Percentiles rank a stretch among this genome's conserved stretches.
Conservation (phyloP, 2,329 filamentous ascomycete species). For the Neofusicoccum umdonicola region DNA sequence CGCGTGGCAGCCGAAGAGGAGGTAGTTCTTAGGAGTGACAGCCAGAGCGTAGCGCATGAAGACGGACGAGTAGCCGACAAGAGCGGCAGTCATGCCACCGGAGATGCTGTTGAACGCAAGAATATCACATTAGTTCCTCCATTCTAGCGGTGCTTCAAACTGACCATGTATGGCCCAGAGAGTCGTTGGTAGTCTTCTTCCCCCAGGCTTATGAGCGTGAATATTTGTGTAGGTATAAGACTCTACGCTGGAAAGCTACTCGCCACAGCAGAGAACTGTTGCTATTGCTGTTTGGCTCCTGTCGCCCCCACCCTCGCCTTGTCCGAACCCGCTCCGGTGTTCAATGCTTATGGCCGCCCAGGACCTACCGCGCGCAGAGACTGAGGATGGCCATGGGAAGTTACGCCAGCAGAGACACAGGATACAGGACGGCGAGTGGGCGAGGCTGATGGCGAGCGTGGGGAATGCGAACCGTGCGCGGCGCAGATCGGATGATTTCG, state of each 20-base stretch:
- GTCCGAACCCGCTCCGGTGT: not conserved
- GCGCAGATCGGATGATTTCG: not conserved
- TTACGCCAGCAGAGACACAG: not conserved
- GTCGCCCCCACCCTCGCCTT: not conserved
- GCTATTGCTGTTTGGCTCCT: no score
- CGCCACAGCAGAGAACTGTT: no score
- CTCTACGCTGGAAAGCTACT: no score
- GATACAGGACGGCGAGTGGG: not conserved
- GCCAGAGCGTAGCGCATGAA: slow-evolving; percentile 68
- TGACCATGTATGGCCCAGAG: not conserved
- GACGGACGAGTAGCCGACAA: slow-evolving; percentile 60
- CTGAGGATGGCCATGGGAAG: not conserved
- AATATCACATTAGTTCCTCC: not conserved
- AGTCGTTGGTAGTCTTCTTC: not conserved
- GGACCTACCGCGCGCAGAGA: not conserved
- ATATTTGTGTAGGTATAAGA: no score
- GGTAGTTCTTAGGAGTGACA: slow-evolving; percentile 63
- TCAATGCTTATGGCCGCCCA: not conserved
- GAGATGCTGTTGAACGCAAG: slow-evolving; percentile 53
- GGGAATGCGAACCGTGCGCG: not conserved
- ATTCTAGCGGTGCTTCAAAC: not conserved
- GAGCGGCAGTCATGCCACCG: slow-evolving; percentile 61
- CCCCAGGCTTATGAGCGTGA: no score
- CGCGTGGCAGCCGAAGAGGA: slow-evolving; percentile 66
- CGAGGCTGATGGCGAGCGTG: not conserved